Conservation (phyloP, 1,284 basidiomycete genomes). For the Psilocybe mexicana region DNA sequence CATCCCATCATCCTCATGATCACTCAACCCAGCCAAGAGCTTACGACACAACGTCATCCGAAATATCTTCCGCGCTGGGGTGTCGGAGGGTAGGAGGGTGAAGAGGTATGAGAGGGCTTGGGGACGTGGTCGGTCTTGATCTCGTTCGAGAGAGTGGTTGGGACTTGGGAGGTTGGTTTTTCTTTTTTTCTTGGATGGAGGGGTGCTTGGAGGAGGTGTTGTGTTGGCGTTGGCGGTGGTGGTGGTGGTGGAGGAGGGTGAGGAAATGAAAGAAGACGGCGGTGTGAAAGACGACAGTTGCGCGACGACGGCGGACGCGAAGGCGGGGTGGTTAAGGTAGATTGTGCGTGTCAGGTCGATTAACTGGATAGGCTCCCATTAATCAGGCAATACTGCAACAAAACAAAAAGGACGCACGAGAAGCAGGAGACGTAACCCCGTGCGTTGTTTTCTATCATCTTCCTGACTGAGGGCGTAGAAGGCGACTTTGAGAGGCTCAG, state of each 20-base stretch:
- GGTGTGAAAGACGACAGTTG: constrained; percentile 14
- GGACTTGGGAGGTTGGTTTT: too few relatives aligned
- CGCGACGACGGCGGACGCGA: constrained; percentile 21
- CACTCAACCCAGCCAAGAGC: constrained; percentile 14
- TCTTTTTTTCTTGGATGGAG: too few relatives aligned
- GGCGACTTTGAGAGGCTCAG: constrained; percentile 55
- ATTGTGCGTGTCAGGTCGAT: constrained; percentile 23
- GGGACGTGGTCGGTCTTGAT: too few relatives aligned
- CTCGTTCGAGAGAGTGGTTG: too few relatives aligned
- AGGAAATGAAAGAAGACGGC: background rate
- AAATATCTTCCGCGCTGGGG: constrained; percentile 18
- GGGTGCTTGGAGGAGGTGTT: background rate
- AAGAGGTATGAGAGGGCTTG: constrained; percentile 15
- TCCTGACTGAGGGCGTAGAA: constrained; percentile 51
- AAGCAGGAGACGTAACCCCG: constrained; percentile 51
- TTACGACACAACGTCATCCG: constrained; percentile 21
- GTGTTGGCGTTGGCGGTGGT: background rate
- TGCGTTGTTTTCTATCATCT: constrained; percentile 37
- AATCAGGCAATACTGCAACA: too few relatives aligned
- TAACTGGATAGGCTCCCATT: constrained; percentile 11
- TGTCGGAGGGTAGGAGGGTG: constrained; percentile 15
- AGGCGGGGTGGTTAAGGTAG: constrained; percentile 21
- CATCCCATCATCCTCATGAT: background rate
- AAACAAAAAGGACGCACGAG: constrained; percentile 15
- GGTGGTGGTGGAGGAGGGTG: background rate